A percentile compares a stretch with the other conserved stretches of the same genome.
These are phyloP conservation scores for Maudiozyma serrabonitensis DNA, from an alignment of 805 yeast genomes.

Conservation along the genomic window DNA sequence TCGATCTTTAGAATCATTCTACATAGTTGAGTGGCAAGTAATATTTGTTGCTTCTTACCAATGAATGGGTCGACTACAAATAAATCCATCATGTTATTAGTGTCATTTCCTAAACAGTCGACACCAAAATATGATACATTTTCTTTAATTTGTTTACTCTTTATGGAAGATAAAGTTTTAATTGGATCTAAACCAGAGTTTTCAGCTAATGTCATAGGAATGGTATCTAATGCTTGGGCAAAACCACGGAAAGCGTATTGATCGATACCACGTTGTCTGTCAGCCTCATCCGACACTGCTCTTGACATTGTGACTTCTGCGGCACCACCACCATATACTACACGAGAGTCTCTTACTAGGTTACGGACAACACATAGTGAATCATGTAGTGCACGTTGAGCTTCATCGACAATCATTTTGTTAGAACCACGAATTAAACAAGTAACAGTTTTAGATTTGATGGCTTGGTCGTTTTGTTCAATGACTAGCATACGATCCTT, in stretches of 20 bases:
- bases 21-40: conserved; percentile 92
- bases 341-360: conserved; percentile 80
- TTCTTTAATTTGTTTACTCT: conserved; percentile 76
- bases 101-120: conserved; percentile 83
- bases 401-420: conserved; percentile 96
- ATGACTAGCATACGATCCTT: conserved; percentile 91
- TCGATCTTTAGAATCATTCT: conserved; percentile 96
- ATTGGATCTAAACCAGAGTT: conserved; percentile 94
- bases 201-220: conserved; percentile 93
- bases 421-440: conserved; percentile 92
- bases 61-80: conserved; percentile 95
- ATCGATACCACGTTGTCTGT: conserved; percentile 86
- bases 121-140: conserved; percentile 70
- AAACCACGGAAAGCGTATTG: conserved; percentile 97
- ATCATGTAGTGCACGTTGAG: conserved; percentile 92
- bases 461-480: conserved; percentile 77
- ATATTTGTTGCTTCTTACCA: conserved; percentile 92
- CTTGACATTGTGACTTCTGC: conserved; percentile 91
- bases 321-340: conserved; percentile 99
- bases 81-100: conserved; percentile 85
- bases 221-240: conserved; percentile 78
- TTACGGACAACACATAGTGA: conserved; percentile 96
- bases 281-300: conserved; percentile 86
- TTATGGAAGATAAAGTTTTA: conserved; percentile 74
- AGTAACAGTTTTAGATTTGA: conserved; percentile 57